Base-by-base conservation (phyloP, 331 rosid species). In the Malus hybrid region DNA sequence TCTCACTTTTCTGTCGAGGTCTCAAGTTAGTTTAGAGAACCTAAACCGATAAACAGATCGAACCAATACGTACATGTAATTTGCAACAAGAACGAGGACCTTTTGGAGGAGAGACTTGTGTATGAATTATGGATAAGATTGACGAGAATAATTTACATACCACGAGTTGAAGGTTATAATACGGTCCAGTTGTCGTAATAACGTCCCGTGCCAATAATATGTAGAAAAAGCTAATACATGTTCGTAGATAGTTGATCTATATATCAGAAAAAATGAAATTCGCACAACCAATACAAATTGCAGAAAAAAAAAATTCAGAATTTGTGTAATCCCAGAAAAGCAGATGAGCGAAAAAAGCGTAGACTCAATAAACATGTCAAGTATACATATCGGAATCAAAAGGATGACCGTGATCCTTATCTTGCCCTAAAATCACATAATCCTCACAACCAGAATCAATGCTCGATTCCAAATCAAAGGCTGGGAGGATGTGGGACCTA, bases 371-470 rank as follows among this genome's bases (percentile, higher is more conserved):
- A 50, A 63, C 60, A 77, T 55, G 65, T 79, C 85, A 93, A 77
- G 87, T 75, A 75, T 91, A 91, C 83, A 93, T 75, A 28, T 90
- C 90, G 36, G 88, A 86, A 72, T 86, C 89, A 16, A 70, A 80
- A 39, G 55, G 80, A 79, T 32, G 46, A 65, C 24, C 84, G 74
- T 50, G 85, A 78, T 85, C 93, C 87, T 82, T 83, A 22, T 36
- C 83, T 67, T 74, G 74, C 50, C 85, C 69, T 31, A 61, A 48
- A 67, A 72, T 73, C 70, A 71, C 20, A 65, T 67, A 79, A 48
- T 69, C 82, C 54, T 72, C 83, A 57, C 6, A 70, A 9, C 16
- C 72, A 52, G 28, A 20, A 16, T 6, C 56, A 4, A 72, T 55
- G 56, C 65, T 64, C 56, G 84, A 64, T 3, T 88, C 87, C 73